phyloP scores from a whole-genome alignment of 352 stramenopile species.

The Globisporangium spiculum region DNA sequence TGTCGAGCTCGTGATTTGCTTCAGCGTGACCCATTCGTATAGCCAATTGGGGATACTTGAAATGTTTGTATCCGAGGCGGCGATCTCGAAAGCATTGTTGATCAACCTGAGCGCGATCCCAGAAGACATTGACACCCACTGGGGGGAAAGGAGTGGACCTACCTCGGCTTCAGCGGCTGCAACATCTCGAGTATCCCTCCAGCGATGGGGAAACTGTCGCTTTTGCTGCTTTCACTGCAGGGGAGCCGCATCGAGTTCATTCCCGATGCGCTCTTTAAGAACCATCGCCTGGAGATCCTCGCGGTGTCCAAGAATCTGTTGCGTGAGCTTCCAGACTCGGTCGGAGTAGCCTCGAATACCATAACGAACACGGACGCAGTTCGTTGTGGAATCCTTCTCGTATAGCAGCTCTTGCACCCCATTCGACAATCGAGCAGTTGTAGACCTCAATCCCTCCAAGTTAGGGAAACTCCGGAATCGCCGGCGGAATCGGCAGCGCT shows the following conservation, averaged over 20 bases:
- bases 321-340: slow-evolving; percentile 21
- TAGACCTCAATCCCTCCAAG: slow-evolving; percentile 10
- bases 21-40: not conserved
- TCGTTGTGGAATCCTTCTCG: not conserved
- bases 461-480: slow-evolving; percentile 14
- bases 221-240: slow-evolving; percentile 27
- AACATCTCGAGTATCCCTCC: slow-evolving; percentile 32
- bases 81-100: not conserved
- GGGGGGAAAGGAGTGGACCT: not conserved
- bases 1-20: no score
- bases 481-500: slow-evolving; percentile 7
- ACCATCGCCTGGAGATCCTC: slow-evolving; percentile 45
- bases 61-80: not conserved
- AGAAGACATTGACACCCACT: not conserved
- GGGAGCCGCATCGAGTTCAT: slow-evolving; percentile 22
- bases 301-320: slow-evolving; percentile 42
- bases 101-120: slow-evolving; percentile 3
- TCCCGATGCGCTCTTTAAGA: slow-evolving; percentile 52
- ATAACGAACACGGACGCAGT: not conserved
- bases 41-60: not conserved
- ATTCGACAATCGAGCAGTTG: slow-evolving; percentile 5
- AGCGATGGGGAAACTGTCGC: slow-evolving; percentile 41
- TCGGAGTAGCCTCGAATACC: not conserved
- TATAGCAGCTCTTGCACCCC: not conserved
- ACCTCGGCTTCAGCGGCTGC: not conserved